These are phyloP conservation scores for Wilcoxina mikolae DNA, from an alignment of 495 filamentous ascomycete genomes.

Conservation along the genomic window DNA sequence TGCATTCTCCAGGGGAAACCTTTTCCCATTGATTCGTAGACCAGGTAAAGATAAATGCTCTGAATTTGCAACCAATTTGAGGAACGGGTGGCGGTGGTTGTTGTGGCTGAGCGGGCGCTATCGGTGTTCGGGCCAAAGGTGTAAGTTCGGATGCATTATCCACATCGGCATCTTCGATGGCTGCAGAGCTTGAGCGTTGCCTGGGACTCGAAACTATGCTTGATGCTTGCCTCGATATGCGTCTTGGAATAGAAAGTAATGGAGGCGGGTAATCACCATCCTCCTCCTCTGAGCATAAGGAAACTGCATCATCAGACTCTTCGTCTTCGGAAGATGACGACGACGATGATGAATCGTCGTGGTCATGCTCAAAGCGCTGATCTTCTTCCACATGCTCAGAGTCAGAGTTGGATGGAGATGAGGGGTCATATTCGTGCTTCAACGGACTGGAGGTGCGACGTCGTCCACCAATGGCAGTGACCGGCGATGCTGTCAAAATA, in stretches of 20 bases:
- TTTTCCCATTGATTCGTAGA: constrained; percentile 66
- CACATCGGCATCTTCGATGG: neutral
- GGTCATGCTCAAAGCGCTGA: constrained; percentile 24
- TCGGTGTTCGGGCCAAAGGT: constrained; percentile 11
- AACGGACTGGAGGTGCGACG: constrained; percentile 78
- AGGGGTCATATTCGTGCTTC: constrained; percentile 95
- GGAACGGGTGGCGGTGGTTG: constrained; percentile 5
- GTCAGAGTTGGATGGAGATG: constrained; percentile 47
- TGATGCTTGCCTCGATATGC: constrained; percentile 23
- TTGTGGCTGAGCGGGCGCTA: constrained; percentile 6
- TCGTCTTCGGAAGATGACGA: constrained; percentile 44
- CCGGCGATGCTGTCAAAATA: constrained; percentile 33
- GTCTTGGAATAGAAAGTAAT: constrained; percentile 28
- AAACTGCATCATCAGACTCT: constrained; percentile 35
- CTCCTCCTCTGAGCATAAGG: constrained; percentile 27
- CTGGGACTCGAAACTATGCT: constrained; percentile 15
- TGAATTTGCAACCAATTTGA: constrained; percentile 40
- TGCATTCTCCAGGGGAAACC: constrained; percentile 59
- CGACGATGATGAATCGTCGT: constrained; percentile 36
- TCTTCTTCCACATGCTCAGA: constrained; percentile 33
- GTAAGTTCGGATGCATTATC: neutral
- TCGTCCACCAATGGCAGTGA: constrained; percentile 14
- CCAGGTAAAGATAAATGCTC: constrained; percentile 77
- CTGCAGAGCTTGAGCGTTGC: constrained; percentile 11
- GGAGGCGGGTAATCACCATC: constrained; percentile 33